Evolutionary conservation across 75 land plant species (phyloP), one percentile per base, ranked within the genome.

Genomic region (Selaginella tamariscina): DNA sequence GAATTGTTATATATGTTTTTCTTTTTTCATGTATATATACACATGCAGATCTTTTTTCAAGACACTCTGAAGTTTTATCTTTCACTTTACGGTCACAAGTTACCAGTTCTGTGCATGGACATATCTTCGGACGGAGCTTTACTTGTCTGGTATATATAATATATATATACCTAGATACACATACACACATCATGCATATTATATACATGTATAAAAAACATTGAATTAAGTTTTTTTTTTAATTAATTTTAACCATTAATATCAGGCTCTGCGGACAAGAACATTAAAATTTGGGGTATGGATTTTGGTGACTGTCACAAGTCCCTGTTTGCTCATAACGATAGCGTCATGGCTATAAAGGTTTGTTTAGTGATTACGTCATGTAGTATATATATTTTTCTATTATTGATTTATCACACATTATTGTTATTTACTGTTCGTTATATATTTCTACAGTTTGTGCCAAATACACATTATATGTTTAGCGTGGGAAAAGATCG

Each of bases 271-370:
- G 84, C 85, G 39, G 99, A 95, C 78, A 95, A 95, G 82, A 88
- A 90, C 71, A 64, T 95, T 72, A 95, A 88, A 78, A 95, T 95
- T 30, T 95, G 99, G 99, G 99, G 99, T 66, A 74, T 91, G 76
- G 97, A 95, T 80, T 95, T 95, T 83, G 99, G 99, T 57, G 97
- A 95, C 70, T 90, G 96, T 66, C 99, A 91, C 56, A 93, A 80
- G 67, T 90, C 99, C 1, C 83, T 95, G 59, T 95, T 91, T 82
- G 99, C 99, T 68, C 99, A 95, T 77, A 70, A 81, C 68, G 99
- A 91, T 72, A 91, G 99, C 92, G 75, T 44, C 24, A 33, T 39
- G 49, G 49, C 49, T 5, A 5, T 39, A 15, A 39, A 39, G 49
- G n/a, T n/a, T n/a, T n/a, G n/a, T n/a, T n/a, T n/a, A n/a, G n/a